Conservation (phyloP, 352 stramenopile genomes). For the Pythium guiyangense region DNA sequence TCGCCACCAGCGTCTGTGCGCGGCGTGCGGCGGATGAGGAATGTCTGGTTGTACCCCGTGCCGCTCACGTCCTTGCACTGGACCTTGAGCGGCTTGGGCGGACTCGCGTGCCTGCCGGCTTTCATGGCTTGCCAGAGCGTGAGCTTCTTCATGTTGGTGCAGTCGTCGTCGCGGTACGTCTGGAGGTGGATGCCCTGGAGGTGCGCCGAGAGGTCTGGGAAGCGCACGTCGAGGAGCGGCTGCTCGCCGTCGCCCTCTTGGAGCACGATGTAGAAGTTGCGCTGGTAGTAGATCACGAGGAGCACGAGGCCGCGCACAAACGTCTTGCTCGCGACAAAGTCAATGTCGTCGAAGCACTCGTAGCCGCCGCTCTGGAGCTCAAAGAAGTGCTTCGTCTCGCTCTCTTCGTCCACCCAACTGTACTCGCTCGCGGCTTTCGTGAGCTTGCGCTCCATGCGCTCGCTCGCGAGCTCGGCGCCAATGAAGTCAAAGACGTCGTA, state of each 20-base stretch:
- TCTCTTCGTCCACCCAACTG: slow-evolving; percentile 89
- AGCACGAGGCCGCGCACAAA: slow-evolving; percentile 81
- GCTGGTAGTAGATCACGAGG: slow-evolving; percentile 80
- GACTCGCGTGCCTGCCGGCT: slow-evolving; percentile 48
- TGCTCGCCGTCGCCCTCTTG: slow-evolving; percentile 89
- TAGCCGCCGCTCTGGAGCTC: slow-evolving; percentile 90
- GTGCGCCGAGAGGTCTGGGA: slow-evolving; percentile 88
- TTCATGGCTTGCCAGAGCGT: slow-evolving; percentile 87
- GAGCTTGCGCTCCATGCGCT: slow-evolving; percentile 83
- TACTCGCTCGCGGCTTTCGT: slow-evolving; percentile 81
- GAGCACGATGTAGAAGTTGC: slow-evolving; percentile 91
- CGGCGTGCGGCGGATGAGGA: slow-evolving; percentile 72
- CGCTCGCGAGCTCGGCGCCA: slow-evolving; percentile 73
- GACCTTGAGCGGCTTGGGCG: slow-evolving; percentile 73
- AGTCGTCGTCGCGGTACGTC: slow-evolving; percentile 73
- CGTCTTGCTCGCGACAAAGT: slow-evolving; percentile 85
- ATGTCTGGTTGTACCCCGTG: slow-evolving; percentile 80
- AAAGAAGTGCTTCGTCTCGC: slow-evolving; percentile 85
- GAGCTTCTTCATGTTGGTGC: slow-evolving; percentile 89
- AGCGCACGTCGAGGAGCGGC: slow-evolving; percentile 92
- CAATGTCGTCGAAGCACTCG: slow-evolving; percentile 80
- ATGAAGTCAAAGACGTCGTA: slow-evolving; percentile 87
- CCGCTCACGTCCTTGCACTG: slow-evolving; percentile 83
- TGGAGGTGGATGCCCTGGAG: slow-evolving; percentile 88
- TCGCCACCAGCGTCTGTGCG: slow-evolving; percentile 20